phyloP scores from a whole-genome alignment of 208 protist genomes.

The Leishmania martiniquensis region DNA sequence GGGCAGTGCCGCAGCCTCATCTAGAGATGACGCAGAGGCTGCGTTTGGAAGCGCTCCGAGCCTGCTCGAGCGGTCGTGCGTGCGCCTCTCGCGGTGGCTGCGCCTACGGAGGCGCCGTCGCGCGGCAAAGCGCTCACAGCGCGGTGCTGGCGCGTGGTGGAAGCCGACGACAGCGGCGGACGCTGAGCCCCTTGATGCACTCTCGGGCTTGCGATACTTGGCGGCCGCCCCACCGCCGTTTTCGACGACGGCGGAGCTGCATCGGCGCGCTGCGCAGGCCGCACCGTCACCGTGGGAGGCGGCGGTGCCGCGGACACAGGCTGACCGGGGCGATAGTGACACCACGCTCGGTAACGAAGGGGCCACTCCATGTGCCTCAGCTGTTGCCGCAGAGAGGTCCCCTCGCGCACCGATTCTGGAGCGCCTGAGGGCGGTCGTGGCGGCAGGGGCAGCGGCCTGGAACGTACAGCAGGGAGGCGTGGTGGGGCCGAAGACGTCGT shows the following conservation, averaged over 20 bases:
- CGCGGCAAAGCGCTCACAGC: conserved; percentile 13
- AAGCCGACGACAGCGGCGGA: conserved; percentile 1
- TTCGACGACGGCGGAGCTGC: background rate
- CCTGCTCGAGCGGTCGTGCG: conserved; percentile 18
- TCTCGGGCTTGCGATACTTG: background rate
- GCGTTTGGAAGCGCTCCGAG: conserved; percentile 21
- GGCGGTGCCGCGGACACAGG: conserved; percentile 12
- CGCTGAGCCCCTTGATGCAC: background rate
- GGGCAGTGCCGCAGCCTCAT: background rate
- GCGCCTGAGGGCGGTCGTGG: conserved; percentile 3
- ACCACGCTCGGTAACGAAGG: background rate
- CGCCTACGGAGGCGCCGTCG: conserved; percentile 7
- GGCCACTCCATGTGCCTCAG: background rate
- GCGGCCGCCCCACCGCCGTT: background rate
- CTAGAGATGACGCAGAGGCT: background rate
- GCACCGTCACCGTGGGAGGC: conserved; percentile 46
- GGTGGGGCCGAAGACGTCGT: background rate
- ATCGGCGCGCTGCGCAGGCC: conserved; percentile 6
- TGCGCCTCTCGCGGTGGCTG: conserved; percentile 24
- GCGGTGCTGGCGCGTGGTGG: background rate
- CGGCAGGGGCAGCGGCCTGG: conserved; percentile 9
- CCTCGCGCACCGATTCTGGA: conserved; percentile 7
- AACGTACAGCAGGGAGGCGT: background rate
- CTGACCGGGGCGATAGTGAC: background rate
- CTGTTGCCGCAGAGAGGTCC: too few species aligned